Percentiles rank a stretch among this genome's conserved stretches.
Conservation (phyloP, 768 basidiomycete genomes). For the Clitopilus hobsonii region DNA sequence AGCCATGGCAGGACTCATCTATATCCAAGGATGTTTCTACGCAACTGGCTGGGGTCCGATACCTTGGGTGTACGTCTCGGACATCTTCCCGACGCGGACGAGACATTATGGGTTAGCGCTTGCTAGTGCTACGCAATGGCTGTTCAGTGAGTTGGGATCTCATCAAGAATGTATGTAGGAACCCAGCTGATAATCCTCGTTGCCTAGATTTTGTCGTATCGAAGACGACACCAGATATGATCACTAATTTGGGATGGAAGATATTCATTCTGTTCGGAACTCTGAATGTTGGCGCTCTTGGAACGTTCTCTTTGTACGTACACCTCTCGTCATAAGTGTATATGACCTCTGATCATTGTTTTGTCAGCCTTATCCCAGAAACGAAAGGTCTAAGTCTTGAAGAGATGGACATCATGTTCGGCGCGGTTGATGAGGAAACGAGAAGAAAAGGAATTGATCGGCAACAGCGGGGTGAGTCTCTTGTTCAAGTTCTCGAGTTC, state of each 20-base stretch:
- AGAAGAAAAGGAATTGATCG: constrained; percentile 48
- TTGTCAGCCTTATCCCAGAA: constrained; percentile 51
- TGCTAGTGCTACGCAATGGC: constrained; percentile 78
- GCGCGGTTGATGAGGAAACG: constrained; percentile 49
- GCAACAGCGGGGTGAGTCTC: constrained; percentile 30
- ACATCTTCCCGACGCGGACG: constrained; percentile 85
- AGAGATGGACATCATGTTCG: constrained; percentile 52
- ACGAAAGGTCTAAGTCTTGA: constrained; percentile 57
- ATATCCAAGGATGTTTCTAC: constrained; percentile 84
- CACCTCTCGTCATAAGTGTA: neutral
- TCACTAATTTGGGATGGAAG: constrained; percentile 49
- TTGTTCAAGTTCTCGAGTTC: neutral
- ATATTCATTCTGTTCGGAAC: constrained; percentile 74
- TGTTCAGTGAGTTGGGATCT: constrained; percentile 58
- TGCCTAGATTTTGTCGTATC: constrained; percentile 63
- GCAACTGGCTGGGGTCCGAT: constrained; percentile 76
- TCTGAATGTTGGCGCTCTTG: constrained; percentile 70
- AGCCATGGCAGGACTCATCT: constrained; percentile 82
- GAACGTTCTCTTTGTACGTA: constrained; percentile 56
- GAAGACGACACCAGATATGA: constrained; percentile 64
- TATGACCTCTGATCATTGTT: neutral
- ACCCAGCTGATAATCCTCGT: neutral
- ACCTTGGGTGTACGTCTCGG: constrained; percentile 62
- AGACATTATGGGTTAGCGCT: constrained; percentile 75
- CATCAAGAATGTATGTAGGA: constrained; percentile 11